Percentiles rank a stretch among this genome's conserved stretches.
Evolutionary conservation across 805 yeast genomes (phyloP).

Genomic region (Yarrowia osloensis): DNA sequence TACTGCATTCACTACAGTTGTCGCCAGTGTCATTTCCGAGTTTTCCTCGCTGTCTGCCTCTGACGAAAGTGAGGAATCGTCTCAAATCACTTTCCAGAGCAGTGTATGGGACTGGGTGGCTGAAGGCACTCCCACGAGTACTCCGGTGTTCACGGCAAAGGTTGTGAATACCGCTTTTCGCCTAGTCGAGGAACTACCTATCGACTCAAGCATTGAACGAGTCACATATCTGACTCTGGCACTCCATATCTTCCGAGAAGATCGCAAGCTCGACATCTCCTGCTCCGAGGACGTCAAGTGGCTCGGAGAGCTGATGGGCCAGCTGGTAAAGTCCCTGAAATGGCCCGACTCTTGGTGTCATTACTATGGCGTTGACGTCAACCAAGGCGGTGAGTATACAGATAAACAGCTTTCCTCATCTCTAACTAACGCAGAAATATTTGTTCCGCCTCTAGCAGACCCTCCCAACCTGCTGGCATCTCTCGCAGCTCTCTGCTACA

Average conservation of each 20-base stretch:
- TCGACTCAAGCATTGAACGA: conserved; percentile 7
- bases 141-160: not conserved
- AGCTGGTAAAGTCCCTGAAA: not conserved
- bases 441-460: conserved; percentile 7
- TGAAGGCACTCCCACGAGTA: not conserved
- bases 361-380: not conserved
- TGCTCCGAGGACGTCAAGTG: conserved; percentile 1
- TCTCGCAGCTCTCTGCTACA: conserved; percentile 45
- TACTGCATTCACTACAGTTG: not conserved
- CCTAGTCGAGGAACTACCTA: not conserved
- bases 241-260: conserved; percentile 19
- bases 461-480: conserved; percentile 15
- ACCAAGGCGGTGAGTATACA: conserved; percentile 1
- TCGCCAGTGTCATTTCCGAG: conserved; percentile 19
- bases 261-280: conserved; percentile 3
- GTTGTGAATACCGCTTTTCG: not conserved
- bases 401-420: no score
- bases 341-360: conserved; percentile 23
- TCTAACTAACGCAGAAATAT: not conserved
- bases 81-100: conserved; percentile 4
- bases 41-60: not conserved
- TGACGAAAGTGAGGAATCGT: not conserved
- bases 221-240: conserved; percentile 18
- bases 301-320: not conserved
- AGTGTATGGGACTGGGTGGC: conserved; percentile 20